A percentile compares a stretch with the other conserved stretches of the same genome.
Conservation (phyloP, 1,139 yeast genomes). For the Saccharomyces hybrid region DNA sequence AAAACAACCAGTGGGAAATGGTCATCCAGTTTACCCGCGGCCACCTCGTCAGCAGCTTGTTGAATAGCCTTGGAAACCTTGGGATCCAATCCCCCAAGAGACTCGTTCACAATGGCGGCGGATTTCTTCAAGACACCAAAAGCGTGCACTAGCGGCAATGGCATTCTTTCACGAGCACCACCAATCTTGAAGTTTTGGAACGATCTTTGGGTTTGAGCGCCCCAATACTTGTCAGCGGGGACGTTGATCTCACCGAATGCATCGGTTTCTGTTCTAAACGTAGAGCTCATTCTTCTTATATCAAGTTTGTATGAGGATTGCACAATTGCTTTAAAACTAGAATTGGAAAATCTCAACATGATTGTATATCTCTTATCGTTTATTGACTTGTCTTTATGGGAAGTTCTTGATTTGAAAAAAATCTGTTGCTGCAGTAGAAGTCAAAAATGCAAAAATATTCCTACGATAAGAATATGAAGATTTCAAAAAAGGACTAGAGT, state of each 20-base stretch:
- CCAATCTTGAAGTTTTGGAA: conserved; percentile 92
- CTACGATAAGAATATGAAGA: not conserved
- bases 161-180: conserved; percentile 83
- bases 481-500: not conserved
- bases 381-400: not conserved
- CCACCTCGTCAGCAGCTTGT: conserved; percentile 91
- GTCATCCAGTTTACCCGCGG: conserved; percentile 81
- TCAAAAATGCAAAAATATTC: not conserved
- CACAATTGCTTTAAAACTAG: not conserved
- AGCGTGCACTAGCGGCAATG: conserved; percentile 81
- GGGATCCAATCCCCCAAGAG: conserved; percentile 75
- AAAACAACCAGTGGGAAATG: conserved; percentile 97
- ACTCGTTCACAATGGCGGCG: conserved; percentile 84
- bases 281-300: conserved; percentile 3
- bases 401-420: not conserved
- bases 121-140: conserved; percentile 93
- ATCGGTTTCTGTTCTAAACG: conserved; percentile 70
- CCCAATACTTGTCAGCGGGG: conserved; percentile 81
- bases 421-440: not conserved
- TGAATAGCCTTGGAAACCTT: conserved; percentile 77
- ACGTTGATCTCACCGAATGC: conserved; percentile 96
- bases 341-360: not conserved
- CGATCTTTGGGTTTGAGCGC: conserved; percentile 96
- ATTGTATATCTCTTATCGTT: not conserved
- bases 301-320: not conserved